phyloP scores from a whole-genome alignment of 2,329 filamentous ascomycete species.

The Lasiodiplodia hormozganensis region DNA sequence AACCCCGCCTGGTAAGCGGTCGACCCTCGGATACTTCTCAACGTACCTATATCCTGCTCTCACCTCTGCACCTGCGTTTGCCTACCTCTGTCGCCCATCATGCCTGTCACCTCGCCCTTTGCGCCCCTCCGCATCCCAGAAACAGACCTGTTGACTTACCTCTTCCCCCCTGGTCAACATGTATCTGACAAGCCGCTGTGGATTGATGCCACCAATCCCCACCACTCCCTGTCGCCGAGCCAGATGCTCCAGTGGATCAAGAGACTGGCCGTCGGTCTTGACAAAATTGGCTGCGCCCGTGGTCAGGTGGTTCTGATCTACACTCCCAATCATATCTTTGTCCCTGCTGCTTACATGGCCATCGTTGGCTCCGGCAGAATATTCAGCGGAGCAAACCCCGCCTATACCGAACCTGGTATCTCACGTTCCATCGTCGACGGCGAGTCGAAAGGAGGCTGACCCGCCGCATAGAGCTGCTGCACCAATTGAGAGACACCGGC shows the following conservation, averaged over 20 bases:
- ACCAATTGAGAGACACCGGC: conserved; percentile 75
- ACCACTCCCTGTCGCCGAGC: conserved; percentile 67
- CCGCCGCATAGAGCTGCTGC: conserved; percentile 69
- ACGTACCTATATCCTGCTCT: not conserved
- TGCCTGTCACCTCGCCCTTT: conserved; percentile 75
- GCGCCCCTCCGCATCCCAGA: conserved; percentile 72
- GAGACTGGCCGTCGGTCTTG: conserved; percentile 73
- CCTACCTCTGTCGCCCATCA: conserved; percentile 45
- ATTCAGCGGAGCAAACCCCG: conserved; percentile 78
- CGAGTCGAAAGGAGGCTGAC: not conserved
- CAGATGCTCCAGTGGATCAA: conserved; percentile 74
- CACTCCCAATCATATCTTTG: conserved; percentile 77
- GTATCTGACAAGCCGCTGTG: conserved; percentile 53
- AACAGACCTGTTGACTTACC: conserved; percentile 46
- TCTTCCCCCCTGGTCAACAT: conserved; percentile 40
- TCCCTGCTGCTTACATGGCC: conserved; percentile 73
- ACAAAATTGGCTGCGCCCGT: conserved; percentile 66
- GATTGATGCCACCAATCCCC: conserved; percentile 71
- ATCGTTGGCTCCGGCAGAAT: conserved; percentile 78
- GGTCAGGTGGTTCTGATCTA: conserved; percentile 78
- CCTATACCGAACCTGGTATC: conserved; percentile 58
- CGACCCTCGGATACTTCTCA: conserved; percentile 1
- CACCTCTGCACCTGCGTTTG: not conserved
- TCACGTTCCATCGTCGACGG: not conserved
- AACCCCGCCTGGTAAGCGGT: conserved; percentile 8